A percentile compares a stretch with the other conserved stretches of the same genome.
Evolutionary conservation across 305 asterid species (phyloP).

Genomic region (Solanum hybrid): DNA sequence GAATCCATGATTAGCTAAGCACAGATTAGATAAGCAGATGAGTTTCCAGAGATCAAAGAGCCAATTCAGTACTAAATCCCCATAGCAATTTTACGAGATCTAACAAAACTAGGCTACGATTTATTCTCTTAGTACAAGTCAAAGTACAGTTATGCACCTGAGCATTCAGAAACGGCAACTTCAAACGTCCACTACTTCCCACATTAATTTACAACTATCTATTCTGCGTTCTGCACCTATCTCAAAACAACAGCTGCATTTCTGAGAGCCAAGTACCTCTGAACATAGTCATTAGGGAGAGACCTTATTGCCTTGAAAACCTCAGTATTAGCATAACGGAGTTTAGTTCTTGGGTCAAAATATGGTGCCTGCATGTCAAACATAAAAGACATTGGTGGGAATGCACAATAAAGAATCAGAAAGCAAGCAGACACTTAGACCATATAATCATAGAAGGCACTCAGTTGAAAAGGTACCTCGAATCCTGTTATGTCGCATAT

Average conservation of each 20-base stretch:
- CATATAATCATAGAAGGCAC: not conserved
- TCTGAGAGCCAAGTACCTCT: conserved; percentile 79
- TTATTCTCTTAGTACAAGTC: not conserved
- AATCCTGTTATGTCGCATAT: conserved; percentile 87
- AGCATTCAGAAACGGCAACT: not conserved
- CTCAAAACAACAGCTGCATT: conserved; percentile 83
- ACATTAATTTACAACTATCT: not conserved
- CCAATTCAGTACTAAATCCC: not conserved
- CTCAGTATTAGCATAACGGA: conserved; percentile 76
- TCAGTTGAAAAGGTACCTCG: conserved; percentile 37
- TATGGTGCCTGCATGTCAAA: conserved; percentile 67
- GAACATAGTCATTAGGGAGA: conserved; percentile 81
- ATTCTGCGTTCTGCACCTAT: conserved; percentile 18
- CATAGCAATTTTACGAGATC: not conserved
- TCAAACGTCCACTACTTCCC: not conserved
- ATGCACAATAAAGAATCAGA: not conserved
- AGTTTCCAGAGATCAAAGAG: not conserved
- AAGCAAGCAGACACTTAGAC: not conserved
- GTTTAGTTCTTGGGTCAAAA: conserved; percentile 86
- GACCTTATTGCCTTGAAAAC: conserved; percentile 71
- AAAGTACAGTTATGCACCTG: not conserved
- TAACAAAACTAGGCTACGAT: not conserved
- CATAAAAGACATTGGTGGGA: not conserved
- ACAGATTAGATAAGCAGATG: not conserved
- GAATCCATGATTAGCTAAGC: not conserved